These are phyloP conservation scores for Pichia heedii DNA, from an alignment of 805 yeast species.

Conservation along the genomic window DNA sequence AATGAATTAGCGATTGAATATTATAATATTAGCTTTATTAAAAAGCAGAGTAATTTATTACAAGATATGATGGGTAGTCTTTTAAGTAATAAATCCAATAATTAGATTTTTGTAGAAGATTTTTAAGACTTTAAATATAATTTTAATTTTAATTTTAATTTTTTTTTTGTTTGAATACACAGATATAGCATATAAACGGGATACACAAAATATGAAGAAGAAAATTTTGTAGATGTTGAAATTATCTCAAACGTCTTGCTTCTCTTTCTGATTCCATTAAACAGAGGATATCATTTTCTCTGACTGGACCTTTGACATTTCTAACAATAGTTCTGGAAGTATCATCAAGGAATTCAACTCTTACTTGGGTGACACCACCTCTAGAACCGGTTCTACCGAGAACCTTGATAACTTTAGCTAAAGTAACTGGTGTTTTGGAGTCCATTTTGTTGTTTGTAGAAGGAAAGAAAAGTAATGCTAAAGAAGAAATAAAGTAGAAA, in stretches of 20 bases:
- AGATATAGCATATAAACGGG: no score
- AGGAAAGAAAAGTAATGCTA: neutral
- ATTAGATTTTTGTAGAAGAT: no score
- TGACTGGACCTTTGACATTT: conserved; percentile 96
- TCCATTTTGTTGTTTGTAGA: conserved; percentile 26
- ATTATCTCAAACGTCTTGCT: conserved; percentile 87
- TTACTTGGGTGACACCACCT: conserved; percentile 99
- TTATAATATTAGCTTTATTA: conserved; percentile 29
- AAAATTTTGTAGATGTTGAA: no score
- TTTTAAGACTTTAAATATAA: neutral
- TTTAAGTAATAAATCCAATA: no score
- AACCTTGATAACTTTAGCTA: conserved; percentile 99
- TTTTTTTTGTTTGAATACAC: no score
- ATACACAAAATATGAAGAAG: neutral
- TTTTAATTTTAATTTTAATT: no score
- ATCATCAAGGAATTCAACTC: conserved; percentile 94
- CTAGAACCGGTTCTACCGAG: conserved; percentile 99
- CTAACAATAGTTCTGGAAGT: conserved; percentile 93
- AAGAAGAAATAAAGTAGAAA: neutral
- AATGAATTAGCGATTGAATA: conserved; percentile 24
- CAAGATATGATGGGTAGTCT: conserved; percentile 73
- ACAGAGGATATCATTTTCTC: conserved; percentile 97
- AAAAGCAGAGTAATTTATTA: conserved; percentile 45
- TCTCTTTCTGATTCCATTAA: conserved; percentile 99
- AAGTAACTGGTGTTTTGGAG: conserved; percentile 88